Base-by-base conservation (phyloP, 1,284 basidiomycete species). In the Ustilago cynodontis region DNA sequence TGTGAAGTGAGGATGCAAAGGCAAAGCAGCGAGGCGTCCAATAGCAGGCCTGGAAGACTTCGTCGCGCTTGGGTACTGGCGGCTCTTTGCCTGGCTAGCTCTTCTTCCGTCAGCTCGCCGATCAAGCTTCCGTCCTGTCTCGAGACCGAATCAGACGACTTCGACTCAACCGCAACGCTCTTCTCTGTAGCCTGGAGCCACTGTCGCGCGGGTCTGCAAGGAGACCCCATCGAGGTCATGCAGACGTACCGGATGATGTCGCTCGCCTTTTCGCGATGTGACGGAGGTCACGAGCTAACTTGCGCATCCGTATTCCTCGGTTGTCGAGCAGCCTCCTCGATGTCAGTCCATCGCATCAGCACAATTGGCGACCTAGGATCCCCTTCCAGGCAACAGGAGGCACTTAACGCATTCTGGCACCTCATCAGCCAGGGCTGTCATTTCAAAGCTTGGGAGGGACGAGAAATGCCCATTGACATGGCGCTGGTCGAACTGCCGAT, bases 231-330 rank as follows among this genome's bases (percentile, higher is more conserved):
- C 41, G 41, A 58, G 43, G 56, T 58, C 24, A 58, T 58, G 56
- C 56, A 58, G 29, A 58, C 56, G 16, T 47, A 58, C 29, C 41
- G 56, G n/a, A 58, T 58, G 56, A 58, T 58, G 56, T n/a, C 56
- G 18, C 43, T 58, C 11, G 56, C 56, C 13, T 58, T 58, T 26
- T 45, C 56, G 31, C 43, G 56, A 58, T 58, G 56, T 41, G 39
- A 58, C 56, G 24, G 35, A 22, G 56, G 41, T 33, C 56, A 58
- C 5, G 56, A 58, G 14, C 43, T 58, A 7, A 41, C 56, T 14
- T 58, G 39, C 29, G 29, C 41, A n/a, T 45, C 56, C 16, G 56
- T 47, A 11, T 58, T 58, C 31, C 56, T 58, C 8, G 56, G 56
- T 26, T 58, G 56, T 39, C 37, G 56, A 33, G 56, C 56, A n/a